phyloP scores from a whole-genome alignment of 805 yeast genomes.

The Sugiyamaella smithiae region DNA sequence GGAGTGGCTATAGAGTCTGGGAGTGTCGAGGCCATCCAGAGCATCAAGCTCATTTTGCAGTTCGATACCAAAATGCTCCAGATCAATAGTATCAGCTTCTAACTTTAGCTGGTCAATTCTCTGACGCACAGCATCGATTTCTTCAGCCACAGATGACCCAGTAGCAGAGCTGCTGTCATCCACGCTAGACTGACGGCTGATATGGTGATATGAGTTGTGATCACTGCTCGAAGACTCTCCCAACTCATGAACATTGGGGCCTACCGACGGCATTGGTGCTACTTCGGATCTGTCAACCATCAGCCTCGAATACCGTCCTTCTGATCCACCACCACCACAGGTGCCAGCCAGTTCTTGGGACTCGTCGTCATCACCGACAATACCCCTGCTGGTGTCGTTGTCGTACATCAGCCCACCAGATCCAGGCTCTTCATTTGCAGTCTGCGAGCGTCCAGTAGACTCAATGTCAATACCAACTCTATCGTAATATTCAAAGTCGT shows the following conservation, averaged over 20 bases:
- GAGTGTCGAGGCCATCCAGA: background rate
- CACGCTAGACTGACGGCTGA: background rate
- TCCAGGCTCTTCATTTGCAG: no score
- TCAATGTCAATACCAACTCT: conserved; percentile 2
- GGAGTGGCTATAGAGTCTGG: background rate
- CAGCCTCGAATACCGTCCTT: background rate
- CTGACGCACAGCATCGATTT: conserved; percentile 14
- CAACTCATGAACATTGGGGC: background rate
- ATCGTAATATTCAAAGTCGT: conserved; percentile 1
- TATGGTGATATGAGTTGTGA: background rate
- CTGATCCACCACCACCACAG: background rate
- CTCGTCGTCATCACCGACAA: background rate
- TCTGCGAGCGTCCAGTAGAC: no score
- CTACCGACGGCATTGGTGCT: background rate
- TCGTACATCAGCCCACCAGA: background rate
- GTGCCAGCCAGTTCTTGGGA: background rate
- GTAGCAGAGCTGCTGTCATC: background rate
- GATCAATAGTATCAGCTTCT: conserved; percentile 4
- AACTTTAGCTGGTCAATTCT: conserved; percentile 13
- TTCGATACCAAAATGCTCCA: background rate
- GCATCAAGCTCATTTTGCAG: conserved; percentile 3
- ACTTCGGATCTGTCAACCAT: background rate
- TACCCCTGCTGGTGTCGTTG: background rate
- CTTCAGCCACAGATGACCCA: conserved; percentile 14
- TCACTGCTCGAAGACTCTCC: background rate